Base-by-base conservation (phyloP, 2,329 filamentous ascomycete species). In the Truncatella angustata region DNA sequence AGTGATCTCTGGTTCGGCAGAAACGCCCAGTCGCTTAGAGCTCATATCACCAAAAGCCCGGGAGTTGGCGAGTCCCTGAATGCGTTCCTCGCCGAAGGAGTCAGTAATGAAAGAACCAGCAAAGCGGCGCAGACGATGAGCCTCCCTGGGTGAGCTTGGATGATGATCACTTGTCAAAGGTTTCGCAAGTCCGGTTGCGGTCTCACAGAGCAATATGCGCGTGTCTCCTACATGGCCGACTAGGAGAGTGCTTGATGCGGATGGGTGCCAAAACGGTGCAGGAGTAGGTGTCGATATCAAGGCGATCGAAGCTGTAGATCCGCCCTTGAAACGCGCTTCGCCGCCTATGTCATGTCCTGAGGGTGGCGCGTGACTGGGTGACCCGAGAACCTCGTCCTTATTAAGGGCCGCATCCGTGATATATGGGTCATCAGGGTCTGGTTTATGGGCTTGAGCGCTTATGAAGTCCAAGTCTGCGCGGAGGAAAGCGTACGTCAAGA, bases 41-140 rank as follows among this genome's bases (percentile, higher is more conserved):
- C 82, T 81, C 72, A 97, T 91, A 73, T 99, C 94, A 23, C 94
- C 94, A 66, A 99, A 97, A 4, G 94, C 82, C 26, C 94, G 88
- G 28, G 90, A 95, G 72, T 99, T 99, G 60, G 94, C 94, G 0
- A 99, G 80, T 0, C 94, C 93, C 12, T 86, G 86, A 70, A 99
- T 94, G 60, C 94, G 91, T 72, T 97, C 92, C 72, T 99, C 94
- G 65, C 94, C 94, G 68, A 99, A 99, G 30, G 90, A 95, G 72
- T 99, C 94, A 0, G 93, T 94, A 16, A 96, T 87, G 66, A 97
- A 93, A 3, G 87, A 80, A 23, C 78, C 87, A 1, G 91, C 89
- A 66, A 92, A 97, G 45, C 92, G 86, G 40, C 92, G 87, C 21
- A 99, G 80, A 6, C 94, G 84, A 37, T 84, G 86, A 9, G 88